Conservation (phyloP, 345 rosid species). For the Populus alba region DNA sequence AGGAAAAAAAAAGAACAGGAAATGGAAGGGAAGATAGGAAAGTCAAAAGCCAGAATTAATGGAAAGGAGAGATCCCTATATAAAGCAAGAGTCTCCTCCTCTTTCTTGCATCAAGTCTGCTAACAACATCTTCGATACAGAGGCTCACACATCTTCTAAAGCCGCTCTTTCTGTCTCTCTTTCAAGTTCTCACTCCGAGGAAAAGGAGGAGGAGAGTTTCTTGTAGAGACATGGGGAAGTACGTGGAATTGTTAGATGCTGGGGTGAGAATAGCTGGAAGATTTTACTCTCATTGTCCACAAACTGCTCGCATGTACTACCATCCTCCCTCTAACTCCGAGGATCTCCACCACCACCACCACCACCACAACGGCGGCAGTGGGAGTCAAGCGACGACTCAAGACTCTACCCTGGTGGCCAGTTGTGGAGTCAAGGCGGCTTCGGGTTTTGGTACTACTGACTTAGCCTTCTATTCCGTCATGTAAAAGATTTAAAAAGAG, state of each 20-base stretch:
- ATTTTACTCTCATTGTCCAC: constrained; percentile 65
- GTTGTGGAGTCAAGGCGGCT: constrained; percentile 18
- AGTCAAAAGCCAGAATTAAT: background rate
- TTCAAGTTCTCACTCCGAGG: background rate
- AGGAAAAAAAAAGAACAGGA: background rate
- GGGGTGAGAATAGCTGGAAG: constrained; percentile 49
- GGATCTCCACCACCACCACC: constrained; percentile 6
- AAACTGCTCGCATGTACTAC: constrained; percentile 54
- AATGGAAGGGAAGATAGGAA: background rate
- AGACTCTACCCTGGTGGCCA: background rate
- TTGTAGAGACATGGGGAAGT: constrained; percentile 36
- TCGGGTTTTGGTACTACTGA: constrained; percentile 17
- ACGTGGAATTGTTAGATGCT: constrained; percentile 44
- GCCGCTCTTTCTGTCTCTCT: background rate
- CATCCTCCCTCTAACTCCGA: constrained; percentile 48
- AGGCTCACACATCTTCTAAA: background rate
- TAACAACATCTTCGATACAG: background rate
- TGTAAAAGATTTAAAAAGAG: constrained; percentile 3
- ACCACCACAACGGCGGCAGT: background rate
- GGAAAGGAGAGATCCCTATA: constrained; percentile 4
- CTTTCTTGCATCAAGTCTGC: background rate
- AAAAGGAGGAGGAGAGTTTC: too few species aligned
- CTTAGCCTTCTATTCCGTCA: constrained; percentile 20
- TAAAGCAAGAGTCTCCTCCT: background rate
- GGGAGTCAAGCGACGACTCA: background rate